These are phyloP conservation scores for Coemansia sp. DNA, from an alignment of 192 early-diverging fungal species.

Conservation along the genomic window DNA sequence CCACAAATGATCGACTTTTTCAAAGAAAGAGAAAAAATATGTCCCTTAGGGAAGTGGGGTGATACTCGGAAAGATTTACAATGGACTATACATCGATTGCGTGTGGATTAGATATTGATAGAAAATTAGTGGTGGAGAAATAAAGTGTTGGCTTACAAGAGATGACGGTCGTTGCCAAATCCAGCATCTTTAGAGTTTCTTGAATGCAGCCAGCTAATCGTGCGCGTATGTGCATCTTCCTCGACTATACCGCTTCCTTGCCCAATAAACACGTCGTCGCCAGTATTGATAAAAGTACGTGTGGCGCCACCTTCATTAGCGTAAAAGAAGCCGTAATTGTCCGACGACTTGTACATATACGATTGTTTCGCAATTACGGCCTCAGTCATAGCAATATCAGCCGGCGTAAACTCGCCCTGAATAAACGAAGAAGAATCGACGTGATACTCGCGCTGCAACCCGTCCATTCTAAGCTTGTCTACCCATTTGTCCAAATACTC, in stretches of 20 bases:
- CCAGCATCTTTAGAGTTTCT: constrained; percentile 3
- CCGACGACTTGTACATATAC: constrained; percentile 1
- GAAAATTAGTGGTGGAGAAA: not conserved
- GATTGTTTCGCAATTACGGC: constrained; percentile 13
- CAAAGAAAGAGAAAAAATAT: too few species aligned
- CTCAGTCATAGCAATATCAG: constrained; percentile 10
- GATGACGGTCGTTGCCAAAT: not conserved
- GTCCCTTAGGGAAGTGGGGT: too few species aligned
- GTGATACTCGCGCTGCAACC: constrained; percentile 35
- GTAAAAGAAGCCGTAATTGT: constrained; percentile 15
- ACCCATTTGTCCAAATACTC: constrained; percentile 31
- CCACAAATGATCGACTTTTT: too few species aligned
- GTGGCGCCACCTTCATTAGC: not conserved
- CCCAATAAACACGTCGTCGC: not conserved
- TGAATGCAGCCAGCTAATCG: not conserved
- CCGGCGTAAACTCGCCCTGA: not conserved
- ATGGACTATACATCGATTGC: not conserved
- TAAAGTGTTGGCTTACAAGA: not conserved
- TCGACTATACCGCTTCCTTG: not conserved
- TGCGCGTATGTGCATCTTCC: not conserved
- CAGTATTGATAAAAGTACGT: not conserved
- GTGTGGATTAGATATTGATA: not conserved
- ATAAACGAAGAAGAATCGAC: constrained; percentile 5
- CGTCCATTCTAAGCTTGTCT: constrained; percentile 29
- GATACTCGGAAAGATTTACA: not conserved